Base-by-base conservation (phyloP, 306 rosid species). In the Cicer yamashitae region DNA sequence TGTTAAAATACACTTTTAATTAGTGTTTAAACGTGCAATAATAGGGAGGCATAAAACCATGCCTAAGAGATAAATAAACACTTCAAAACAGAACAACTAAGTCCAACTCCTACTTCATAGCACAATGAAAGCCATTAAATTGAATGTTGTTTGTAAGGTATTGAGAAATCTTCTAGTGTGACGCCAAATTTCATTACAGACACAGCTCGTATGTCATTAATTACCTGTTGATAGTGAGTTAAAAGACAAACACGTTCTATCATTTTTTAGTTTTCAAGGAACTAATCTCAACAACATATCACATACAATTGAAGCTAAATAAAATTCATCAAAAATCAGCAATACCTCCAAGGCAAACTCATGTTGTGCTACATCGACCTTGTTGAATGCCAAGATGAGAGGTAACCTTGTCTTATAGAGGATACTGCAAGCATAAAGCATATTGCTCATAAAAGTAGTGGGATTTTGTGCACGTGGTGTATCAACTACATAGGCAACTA, bases 401-500 rank as follows among this genome's bases (percentile, higher is more conserved):
- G 99, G 98, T 11, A 96, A 74, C 83, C 96, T 77, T 39, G 98
- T 96, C 85, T 89, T 96, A 88, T 96, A 92, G 67, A 96, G 96
- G 78, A 92, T 90, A 70, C 98, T 87, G 70, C 96, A 92, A 34
- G 98, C 98, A 86, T 92, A 96, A 14, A 96, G 87, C 97, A 90
- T 92, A 80, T 96, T 96, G 93, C 99, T 96, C 99, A 87, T 94
- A 78, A 92, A 96, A 66, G 97, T 96, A 39, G 86, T 85, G 10
- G 98, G 98, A 79, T 77, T 89, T 75, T 89, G 81, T 1, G 98
- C 84, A 20, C 97, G 96, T 64, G 98, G 98, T 5, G 98, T 96
- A 78, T 96, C 98, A 3, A 90, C 89, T 50, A 92, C 91, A 46
- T 92, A 96, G 50, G 93, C 64, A 9, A 96, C 85, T 10, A 96